These are phyloP conservation scores for Phytopythium aichiense DNA, from an alignment of 352 stramenopile genomes.

Conservation along the genomic window DNA sequence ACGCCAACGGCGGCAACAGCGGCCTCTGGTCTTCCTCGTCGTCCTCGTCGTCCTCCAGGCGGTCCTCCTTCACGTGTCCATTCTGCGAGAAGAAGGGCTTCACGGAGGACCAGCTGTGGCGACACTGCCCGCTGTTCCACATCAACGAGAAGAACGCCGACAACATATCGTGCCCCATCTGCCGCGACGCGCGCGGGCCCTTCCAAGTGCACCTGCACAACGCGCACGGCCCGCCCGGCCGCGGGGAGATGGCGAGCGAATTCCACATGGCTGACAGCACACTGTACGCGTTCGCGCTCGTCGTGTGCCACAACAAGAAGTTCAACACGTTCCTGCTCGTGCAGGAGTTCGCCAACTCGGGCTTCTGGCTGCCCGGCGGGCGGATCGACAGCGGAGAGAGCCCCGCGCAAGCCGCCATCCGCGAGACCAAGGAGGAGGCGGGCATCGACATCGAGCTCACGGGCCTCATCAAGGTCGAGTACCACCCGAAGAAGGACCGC, in stretches of 20 bases:
- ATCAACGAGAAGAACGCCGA: constrained; percentile 85
- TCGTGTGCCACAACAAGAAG: constrained; percentile 82
- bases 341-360: constrained; percentile 84
- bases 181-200: constrained; percentile 54
- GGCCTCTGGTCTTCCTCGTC: constrained; percentile 11
- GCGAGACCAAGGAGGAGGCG: constrained; percentile 85
- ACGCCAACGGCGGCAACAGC: constrained; percentile 8
- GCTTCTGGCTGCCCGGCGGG: constrained; percentile 79
- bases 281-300: constrained; percentile 81
- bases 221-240: constrained; percentile 67
- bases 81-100: constrained; percentile 74
- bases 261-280: constrained; percentile 69
- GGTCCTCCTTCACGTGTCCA: constrained; percentile 46
- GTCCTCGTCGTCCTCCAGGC: constrained; percentile 6
- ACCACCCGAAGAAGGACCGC: constrained; percentile 79
- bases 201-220: constrained; percentile 88
- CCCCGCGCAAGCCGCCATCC: constrained; percentile 65
- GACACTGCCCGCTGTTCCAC: constrained; percentile 79
- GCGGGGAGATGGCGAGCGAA: constrained; percentile 79
- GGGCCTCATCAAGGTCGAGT: constrained; percentile 79
- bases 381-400: constrained; percentile 79
- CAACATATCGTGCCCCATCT: constrained; percentile 70
- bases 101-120: constrained; percentile 79
- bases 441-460: constrained; percentile 79
- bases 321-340: constrained; percentile 82